Evolutionary conservation across 2,329 filamentous ascomycete species (phyloP).

Genomic region (Westerdykella sp.): DNA sequence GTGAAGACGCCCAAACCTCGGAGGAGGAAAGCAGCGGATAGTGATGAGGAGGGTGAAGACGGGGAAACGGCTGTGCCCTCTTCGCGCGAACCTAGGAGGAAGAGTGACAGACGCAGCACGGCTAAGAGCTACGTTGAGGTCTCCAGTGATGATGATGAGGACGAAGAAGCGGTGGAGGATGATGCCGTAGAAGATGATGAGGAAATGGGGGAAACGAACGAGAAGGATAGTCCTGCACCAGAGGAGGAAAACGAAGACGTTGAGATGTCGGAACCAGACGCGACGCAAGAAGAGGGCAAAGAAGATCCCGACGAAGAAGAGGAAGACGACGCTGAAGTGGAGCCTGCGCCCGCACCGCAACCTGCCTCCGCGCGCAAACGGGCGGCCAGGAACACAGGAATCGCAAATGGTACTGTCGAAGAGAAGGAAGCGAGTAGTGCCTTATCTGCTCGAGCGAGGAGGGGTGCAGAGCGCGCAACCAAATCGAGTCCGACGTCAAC

Average conservation of each 20-base stretch:
- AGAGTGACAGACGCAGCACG: conserved; percentile 35
- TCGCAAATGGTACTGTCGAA: too few relatives aligned
- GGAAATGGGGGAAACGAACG: background rate
- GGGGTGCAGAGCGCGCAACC: too few relatives aligned
- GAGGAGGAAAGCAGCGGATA: conserved; percentile 24
- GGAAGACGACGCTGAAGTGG: background rate
- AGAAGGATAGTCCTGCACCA: too few relatives aligned
- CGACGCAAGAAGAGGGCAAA: background rate
- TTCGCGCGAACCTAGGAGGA: conserved; percentile 39
- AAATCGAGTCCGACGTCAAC: too few relatives aligned
- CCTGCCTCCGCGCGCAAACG: too few relatives aligned
- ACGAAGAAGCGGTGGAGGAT: conserved; percentile 23
- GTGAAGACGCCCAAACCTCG: conserved; percentile 37
- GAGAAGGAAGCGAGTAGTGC: too few relatives aligned
- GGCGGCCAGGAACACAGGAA: too few relatives aligned
- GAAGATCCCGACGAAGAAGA: background rate
- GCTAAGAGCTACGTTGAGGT: conserved; percentile 43
- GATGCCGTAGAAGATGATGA: conserved; percentile 1
- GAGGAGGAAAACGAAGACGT: background rate
- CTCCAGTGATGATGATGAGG: conserved; percentile 41
- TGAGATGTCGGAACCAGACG: background rate
- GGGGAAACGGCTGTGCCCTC: conserved; percentile 23
- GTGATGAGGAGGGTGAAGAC: conserved; percentile 29
- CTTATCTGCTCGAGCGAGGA: too few relatives aligned
- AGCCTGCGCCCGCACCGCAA: background rate